Conservation (phyloP, 306 rosid genomes). For the Glycine latifolia region DNA sequence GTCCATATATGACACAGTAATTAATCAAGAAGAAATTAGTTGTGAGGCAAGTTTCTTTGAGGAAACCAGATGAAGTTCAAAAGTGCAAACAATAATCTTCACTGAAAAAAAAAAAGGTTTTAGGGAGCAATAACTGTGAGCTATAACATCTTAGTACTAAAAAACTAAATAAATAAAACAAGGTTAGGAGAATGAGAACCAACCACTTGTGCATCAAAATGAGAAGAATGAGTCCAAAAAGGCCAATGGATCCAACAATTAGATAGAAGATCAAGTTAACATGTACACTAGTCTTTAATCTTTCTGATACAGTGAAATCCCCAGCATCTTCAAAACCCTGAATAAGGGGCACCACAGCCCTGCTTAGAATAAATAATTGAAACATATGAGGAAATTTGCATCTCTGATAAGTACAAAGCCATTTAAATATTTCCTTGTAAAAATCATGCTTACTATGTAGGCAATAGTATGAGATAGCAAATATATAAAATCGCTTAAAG, state of each 20-base stretch:
- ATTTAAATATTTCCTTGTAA: constrained; percentile 27
- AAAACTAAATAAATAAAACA: background rate
- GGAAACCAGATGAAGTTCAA: no score
- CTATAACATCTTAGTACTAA: no score
- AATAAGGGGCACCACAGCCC: constrained; percentile 99
- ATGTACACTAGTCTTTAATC: constrained; percentile 92
- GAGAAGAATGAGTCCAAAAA: constrained; percentile 81
- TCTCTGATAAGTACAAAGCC: constrained; percentile 36
- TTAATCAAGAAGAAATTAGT: no score
- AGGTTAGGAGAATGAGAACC: constrained; percentile 49
- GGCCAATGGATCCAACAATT: constrained; percentile 78
- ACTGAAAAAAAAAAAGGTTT: no score
- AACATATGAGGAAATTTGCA: constrained; percentile 60
- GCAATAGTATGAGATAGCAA: background rate
- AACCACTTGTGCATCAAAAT: constrained; percentile 73
- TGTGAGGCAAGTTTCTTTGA: no score
- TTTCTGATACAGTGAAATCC: constrained; percentile 84
- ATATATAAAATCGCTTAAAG: constrained; percentile 19
- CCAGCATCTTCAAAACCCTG: constrained; percentile 99
- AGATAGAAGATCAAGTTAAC: constrained; percentile 87
- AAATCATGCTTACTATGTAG: constrained; percentile 24
- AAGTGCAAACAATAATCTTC: no score
- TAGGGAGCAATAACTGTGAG: no score
- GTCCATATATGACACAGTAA: no score
- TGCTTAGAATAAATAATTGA: constrained; percentile 69